Base-by-base conservation (phyloP, 2,329 filamentous ascomycete species). In the Microdochium nivale region DNA sequence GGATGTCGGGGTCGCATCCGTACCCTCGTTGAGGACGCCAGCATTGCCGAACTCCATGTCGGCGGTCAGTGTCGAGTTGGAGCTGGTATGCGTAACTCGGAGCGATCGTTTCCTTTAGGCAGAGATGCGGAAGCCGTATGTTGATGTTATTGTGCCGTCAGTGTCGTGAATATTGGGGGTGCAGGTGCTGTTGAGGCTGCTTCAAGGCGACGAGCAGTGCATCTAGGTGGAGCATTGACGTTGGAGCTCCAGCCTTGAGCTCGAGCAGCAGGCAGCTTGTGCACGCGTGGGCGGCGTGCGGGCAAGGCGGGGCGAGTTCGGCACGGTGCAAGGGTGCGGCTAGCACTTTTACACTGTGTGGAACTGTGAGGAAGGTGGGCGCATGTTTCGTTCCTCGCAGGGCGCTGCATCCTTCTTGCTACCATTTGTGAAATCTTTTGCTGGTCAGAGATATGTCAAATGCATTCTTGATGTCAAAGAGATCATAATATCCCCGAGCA, bases 21-120 rank as follows among this genome's bases (percentile, higher is more conserved):
- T 69, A 84, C 83, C 83, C 75, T 85, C 81, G 60, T 79, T 84
- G 61, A 86, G 67, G 61, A 75, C 75, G 65, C 83, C 83, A 60
- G 78, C 77, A 55, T 70, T 79, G 54, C 80, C 79, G 61, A 83
- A 85, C 66, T 85, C 81, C 82, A 86, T 85, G 24, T 56, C 72
- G 51, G 54, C 19, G 40, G 11, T 44, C 24, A 35, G 25, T 44
- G 23, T n/a, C 40, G 48, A 10, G 3, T 25, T 48, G 25, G 32
- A 23, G 43, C 50, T 37, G 49, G 53, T 65, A 48, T 47, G 24
- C 16, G 33, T 32, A 21, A 32, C 14, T 48, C 19, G 16, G 25
- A 16, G 5, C 7, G 16, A 14, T 37, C n/a, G 33, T 37, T 3
- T 37, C 13, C 14, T 19, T 27, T 25, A 30, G 52, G 47, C 30